phyloP scores from a whole-genome alignment of 106 monocot genomes.

The Posidonia australis region DNA sequence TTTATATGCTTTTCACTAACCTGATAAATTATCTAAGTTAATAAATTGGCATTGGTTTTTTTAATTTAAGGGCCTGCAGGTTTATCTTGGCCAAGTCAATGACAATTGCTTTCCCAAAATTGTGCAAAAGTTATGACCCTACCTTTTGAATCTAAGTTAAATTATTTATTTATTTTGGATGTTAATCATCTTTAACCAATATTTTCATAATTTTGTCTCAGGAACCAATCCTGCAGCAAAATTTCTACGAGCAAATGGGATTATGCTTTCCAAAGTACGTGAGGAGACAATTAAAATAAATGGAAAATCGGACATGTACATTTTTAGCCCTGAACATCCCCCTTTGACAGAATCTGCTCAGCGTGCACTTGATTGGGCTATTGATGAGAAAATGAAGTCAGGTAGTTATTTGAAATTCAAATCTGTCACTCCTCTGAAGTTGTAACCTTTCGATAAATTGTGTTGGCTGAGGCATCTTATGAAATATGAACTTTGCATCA shows the following conservation, averaged over 20 bases:
- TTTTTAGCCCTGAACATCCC: conserved; percentile 60
- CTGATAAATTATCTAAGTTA: too few species aligned
- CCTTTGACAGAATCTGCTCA: conserved; percentile 83
- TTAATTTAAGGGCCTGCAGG: too few species aligned
- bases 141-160: too few species aligned
- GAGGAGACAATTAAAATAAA: conserved; percentile 66
- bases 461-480: neutral
- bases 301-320: conserved; percentile 84
- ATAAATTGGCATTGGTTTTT: too few species aligned
- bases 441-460: too few species aligned
- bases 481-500: too few species aligned
- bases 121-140: too few species aligned
- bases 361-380: conserved; percentile 84
- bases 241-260: conserved; percentile 69
- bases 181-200: neutral
- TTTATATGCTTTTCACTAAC: neutral
- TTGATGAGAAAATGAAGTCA: conserved; percentile 74
- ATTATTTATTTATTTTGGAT: neutral
- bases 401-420: conserved; percentile 35
- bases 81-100: too few species aligned
- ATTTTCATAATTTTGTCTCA: conserved; percentile 10
- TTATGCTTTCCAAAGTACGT: conserved; percentile 62
- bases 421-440: too few species aligned
- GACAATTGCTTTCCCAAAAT: too few species aligned
- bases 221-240: conserved; percentile 80